phyloP scores from a whole-genome alignment of 2,329 filamentous ascomycete genomes.

The Acrocalymma vagum region DNA sequence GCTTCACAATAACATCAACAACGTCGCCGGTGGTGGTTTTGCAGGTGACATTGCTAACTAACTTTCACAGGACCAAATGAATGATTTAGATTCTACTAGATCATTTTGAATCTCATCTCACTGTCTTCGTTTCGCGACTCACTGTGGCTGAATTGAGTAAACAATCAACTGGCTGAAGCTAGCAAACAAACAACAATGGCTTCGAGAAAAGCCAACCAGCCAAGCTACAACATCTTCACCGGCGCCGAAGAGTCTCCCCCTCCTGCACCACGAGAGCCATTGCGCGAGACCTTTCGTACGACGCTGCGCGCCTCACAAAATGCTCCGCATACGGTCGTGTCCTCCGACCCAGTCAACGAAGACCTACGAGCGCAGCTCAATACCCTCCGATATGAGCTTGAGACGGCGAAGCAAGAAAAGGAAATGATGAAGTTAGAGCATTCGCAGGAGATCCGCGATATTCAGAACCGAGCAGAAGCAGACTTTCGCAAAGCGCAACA shows the following conservation, averaged over 20 bases:
- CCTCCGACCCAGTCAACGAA: conserved; percentile 65
- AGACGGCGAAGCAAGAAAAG: conserved; percentile 86
- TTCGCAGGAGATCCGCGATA: conserved; percentile 83
- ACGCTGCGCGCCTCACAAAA: conserved; percentile 53
- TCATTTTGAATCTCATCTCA: no score
- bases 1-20: no score
- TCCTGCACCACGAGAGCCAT: conserved; percentile 40
- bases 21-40: no score
- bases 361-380: conserved; percentile 90
- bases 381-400: conserved; percentile 85
- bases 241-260: conserved; percentile 49
- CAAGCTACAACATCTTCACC: conserved; percentile 59
- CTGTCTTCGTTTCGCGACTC: no score
- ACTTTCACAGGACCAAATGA: no score
- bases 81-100: no score
- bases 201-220: conserved; percentile 48
- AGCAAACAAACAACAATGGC: conserved; percentile 29
- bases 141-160: no score
- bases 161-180: conserved; percentile 25
- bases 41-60: no score
- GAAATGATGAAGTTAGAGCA: conserved; percentile 81
- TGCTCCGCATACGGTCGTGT: conserved; percentile 45
- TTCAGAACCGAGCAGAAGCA: conserved; percentile 81
- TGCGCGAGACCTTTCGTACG: conserved; percentile 51
- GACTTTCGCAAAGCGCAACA: conserved; percentile 76